phyloP scores from a whole-genome alignment of 225 moss, liverwort and hornwort genomes.

The Bryoerythrophyllum caledonicum region DNA sequence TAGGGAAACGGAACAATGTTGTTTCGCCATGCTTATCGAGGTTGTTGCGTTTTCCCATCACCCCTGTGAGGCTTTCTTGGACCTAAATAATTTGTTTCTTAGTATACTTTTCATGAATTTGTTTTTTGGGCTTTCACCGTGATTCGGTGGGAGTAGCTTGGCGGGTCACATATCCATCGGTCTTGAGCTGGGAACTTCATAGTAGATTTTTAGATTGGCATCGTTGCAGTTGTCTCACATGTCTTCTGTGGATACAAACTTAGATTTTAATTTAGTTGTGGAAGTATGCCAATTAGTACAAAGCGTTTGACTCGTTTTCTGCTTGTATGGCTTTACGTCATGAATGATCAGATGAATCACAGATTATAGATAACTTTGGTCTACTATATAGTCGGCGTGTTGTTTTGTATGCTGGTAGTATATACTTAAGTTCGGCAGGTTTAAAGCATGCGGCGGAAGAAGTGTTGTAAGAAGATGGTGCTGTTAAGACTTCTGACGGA shows the following conservation, averaged over 20 bases:
- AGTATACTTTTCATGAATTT: neutral
- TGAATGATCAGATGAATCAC: neutral
- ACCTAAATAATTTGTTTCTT: neutral
- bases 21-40: neutral
- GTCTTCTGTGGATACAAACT: neutral
- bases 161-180: neutral
- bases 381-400: neutral
- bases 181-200: neutral
- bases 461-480: neutral
- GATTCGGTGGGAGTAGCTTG: neutral
- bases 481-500: slow-evolving; percentile 6
- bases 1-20: neutral
- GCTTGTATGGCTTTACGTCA: neutral
- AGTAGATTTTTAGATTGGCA: neutral
- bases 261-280: neutral
- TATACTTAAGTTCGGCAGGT: neutral
- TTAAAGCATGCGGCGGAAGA: neutral
- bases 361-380: neutral
- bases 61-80: neutral
- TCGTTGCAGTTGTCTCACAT: neutral
- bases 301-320: neutral
- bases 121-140: neutral
- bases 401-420: neutral
- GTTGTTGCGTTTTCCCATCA: neutral
- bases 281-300: neutral